Conservation (phyloP, 352 stramenopile species). For the Phytophthora hibernalis region DNA sequence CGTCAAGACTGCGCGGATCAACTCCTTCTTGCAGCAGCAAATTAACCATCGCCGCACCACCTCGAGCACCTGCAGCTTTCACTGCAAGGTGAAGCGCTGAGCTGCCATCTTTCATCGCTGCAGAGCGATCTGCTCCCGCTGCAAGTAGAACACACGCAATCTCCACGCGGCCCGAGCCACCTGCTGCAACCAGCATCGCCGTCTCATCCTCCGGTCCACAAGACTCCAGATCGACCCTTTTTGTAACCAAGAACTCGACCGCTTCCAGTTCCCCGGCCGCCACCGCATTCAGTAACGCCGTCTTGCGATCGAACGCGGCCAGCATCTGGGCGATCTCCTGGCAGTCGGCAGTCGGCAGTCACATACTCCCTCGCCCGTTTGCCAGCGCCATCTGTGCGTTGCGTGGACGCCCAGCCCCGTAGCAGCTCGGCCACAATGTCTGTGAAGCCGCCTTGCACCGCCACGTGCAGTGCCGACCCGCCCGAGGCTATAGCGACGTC, state of each 20-base stretch:
- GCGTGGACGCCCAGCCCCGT: conserved; percentile 25
- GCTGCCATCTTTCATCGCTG: conserved; percentile 27
- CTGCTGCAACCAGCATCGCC: conserved; percentile 23
- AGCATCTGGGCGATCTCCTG: conserved; percentile 26
- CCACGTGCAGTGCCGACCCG: conserved; percentile 26
- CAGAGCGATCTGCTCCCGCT: conserved; percentile 19
- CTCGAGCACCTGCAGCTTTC: conserved; percentile 31
- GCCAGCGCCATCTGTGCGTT: conserved; percentile 20
- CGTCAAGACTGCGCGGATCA: conserved; percentile 22
- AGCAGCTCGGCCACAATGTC: conserved; percentile 27
- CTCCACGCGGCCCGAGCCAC: conserved; percentile 13
- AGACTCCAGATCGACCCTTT: conserved; percentile 21
- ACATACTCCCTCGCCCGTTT: conserved; percentile 29
- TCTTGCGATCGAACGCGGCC: conserved; percentile 25
- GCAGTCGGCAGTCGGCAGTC: conserved; percentile 1
- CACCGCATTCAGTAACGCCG: conserved; percentile 23
- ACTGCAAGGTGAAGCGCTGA: conserved; percentile 30
- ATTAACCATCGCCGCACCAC: conserved; percentile 21
- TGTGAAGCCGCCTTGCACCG: conserved; percentile 24
- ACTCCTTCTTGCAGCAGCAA: conserved; percentile 28
- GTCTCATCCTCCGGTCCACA: conserved; percentile 26
- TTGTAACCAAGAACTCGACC: conserved; percentile 20
- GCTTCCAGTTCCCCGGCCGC: conserved; percentile 17
- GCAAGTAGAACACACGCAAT: conserved; percentile 19
- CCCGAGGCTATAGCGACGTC: conserved; percentile 25